A percentile compares a stretch with the other conserved stretches of the same genome.
These are phyloP conservation scores for Hypoxylon sp. DNA, from an alignment of 2,329 filamentous ascomycete genomes.

Conservation along the genomic window DNA sequence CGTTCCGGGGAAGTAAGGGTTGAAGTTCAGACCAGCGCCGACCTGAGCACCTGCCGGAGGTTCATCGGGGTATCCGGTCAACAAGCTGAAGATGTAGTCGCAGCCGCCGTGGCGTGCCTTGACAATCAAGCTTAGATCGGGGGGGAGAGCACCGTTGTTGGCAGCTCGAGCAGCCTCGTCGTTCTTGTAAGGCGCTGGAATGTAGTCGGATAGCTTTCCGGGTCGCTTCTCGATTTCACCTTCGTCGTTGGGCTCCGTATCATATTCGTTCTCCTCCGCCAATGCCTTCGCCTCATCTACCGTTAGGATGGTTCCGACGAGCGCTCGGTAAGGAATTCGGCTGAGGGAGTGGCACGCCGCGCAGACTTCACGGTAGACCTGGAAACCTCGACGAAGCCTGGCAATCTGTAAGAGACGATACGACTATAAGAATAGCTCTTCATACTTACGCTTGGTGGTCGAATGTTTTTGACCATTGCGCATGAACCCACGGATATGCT, in stretches of 20 bases:
- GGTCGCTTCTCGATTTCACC: conserved; percentile 98
- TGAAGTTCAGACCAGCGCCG: conserved; percentile 96
- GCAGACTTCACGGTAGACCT: conserved; percentile 99
- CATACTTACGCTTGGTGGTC: conserved; percentile 91
- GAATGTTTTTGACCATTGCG: conserved; percentile 93
- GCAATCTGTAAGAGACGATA: conserved; percentile 61
- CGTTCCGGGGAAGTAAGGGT: conserved; percentile 99
- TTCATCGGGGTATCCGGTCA: conserved; percentile 98
- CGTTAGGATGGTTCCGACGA: conserved; percentile 93
- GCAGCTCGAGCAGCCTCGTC: conserved; percentile 97
- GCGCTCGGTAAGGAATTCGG: conserved; percentile 91
- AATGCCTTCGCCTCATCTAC: conserved; percentile 98
- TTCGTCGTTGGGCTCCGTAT: conserved; percentile 96
- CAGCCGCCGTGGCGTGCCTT: conserved; percentile 98
- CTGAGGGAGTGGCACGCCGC: conserved; percentile 95
- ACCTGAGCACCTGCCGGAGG: conserved; percentile 89
- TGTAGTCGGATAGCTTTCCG: conserved; percentile 98
- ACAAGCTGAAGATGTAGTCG: conserved; percentile 97
- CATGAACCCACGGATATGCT: conserved; percentile 95
- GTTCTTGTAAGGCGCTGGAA: conserved; percentile 96
- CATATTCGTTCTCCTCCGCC: conserved; percentile 98
- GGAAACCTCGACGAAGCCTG: conserved; percentile 98
- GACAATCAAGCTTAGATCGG: conserved; percentile 96
- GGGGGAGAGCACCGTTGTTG: conserved; percentile 97
- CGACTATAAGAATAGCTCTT: not conserved